Conservation (phyloP, 2,329 filamentous ascomycete genomes). For the Neopestalotiopsis rosae region DNA sequence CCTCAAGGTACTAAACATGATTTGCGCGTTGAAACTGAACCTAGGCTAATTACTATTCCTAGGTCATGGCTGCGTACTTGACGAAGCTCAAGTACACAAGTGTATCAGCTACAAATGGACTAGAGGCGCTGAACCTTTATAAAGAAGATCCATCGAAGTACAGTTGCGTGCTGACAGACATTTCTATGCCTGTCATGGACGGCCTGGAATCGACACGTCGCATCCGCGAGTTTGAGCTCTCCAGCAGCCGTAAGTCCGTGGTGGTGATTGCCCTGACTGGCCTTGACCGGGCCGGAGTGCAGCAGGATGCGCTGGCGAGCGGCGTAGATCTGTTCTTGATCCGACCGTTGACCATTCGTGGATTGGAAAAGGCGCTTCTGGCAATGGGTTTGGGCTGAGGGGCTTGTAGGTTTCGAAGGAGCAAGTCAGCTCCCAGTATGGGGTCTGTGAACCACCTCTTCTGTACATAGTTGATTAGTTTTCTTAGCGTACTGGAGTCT, state of each 20-base stretch:
- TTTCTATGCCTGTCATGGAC: slow-evolving; percentile 53
- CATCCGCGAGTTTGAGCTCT: slow-evolving; percentile 47
- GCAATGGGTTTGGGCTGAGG: background rate
- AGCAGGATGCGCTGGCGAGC: slow-evolving; percentile 50
- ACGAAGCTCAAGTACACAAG: slow-evolving; percentile 37
- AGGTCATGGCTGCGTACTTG: slow-evolving; percentile 37
- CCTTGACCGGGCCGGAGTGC: slow-evolving; percentile 46
- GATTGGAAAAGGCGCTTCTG: slow-evolving; percentile 4
- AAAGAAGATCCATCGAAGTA: slow-evolving; percentile 24
- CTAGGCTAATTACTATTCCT: background rate
- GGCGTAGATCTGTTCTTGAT: slow-evolving; percentile 54
- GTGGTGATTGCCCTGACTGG: slow-evolving; percentile 52
- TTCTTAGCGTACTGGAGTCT: too few species aligned
- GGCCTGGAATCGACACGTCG: slow-evolving; percentile 45
- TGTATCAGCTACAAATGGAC: slow-evolving; percentile 41
- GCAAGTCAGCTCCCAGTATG: background rate
- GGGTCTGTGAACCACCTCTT: background rate
- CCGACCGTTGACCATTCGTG: slow-evolving; percentile 40
- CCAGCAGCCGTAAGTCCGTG: slow-evolving; percentile 40
- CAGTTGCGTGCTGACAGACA: slow-evolving; percentile 26
- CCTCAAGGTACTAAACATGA: slow-evolving; percentile 22
- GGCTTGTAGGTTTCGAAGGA: background rate
- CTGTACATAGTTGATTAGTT: background rate
- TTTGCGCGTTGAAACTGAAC: background rate
- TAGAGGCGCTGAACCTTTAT: slow-evolving; percentile 42